These are phyloP conservation scores for Prosopis cineraria DNA, from an alignment of 306 rosid genomes.

Conservation along the genomic window DNA sequence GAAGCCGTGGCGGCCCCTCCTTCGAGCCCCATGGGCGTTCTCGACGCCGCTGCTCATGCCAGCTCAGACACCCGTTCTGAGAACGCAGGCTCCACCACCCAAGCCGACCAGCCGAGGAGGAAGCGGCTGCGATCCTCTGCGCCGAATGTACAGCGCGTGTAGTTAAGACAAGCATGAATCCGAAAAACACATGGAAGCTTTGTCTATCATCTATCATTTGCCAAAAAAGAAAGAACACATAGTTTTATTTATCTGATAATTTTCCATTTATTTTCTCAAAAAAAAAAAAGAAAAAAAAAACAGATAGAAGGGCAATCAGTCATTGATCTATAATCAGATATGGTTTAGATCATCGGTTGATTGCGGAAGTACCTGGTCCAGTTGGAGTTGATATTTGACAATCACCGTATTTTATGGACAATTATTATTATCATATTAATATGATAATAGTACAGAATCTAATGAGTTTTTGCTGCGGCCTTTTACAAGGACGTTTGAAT, in stretches of 20 bases:
- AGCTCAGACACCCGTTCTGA: background rate
- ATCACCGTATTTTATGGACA: too few relatives aligned
- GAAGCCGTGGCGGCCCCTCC: background rate
- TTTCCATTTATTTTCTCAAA: too few relatives aligned
- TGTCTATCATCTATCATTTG: background rate
- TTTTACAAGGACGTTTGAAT: background rate
- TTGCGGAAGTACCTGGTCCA: too few relatives aligned
- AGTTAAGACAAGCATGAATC: background rate
- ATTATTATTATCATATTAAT: background rate
- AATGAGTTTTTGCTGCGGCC: background rate
- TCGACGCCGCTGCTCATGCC: background rate
- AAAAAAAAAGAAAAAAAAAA: too few relatives aligned
- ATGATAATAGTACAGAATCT: background rate
- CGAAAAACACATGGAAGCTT: background rate
- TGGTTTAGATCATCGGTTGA: too few relatives aligned
- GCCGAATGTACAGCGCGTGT: background rate
- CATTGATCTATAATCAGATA: too few relatives aligned
- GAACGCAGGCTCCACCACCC: background rate
- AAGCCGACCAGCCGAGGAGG: background rate
- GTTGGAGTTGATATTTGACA: too few relatives aligned
- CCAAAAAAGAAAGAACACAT: background rate
- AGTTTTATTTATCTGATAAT: background rate
- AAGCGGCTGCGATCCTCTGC: constrained; percentile 7
- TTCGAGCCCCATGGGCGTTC: background rate
- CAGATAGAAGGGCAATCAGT: too few relatives aligned